A percentile compares a stretch with the other conserved stretches of the same genome.
These are phyloP conservation scores for Backusella westeae DNA, from an alignment of 192 early-diverging fungal genomes.

Conservation along the genomic window DNA sequence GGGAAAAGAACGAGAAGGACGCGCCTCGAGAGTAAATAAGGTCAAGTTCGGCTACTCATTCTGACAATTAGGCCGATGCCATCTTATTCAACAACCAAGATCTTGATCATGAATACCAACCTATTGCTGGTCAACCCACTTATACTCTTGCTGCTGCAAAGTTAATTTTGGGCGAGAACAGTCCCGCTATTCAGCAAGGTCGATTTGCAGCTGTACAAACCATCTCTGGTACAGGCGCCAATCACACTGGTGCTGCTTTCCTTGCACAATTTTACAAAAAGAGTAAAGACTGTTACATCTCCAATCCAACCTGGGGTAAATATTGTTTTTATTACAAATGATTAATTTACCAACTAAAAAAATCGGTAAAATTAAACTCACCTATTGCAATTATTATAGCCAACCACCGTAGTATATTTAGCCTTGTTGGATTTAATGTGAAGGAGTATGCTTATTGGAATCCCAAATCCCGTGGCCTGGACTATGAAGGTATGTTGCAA, in stretches of 20 bases:
- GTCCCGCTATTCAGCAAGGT: conserved; percentile 31
- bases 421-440: conserved; percentile 80
- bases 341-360: background rate
- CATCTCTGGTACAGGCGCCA: conserved; percentile 95
- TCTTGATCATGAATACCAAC: conserved; percentile 92
- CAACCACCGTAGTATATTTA: conserved; percentile 91
- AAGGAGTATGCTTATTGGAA: conserved; percentile 92
- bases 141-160: conserved; percentile 78
- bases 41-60: background rate
- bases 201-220: conserved; percentile 70
- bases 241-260: conserved; percentile 82
- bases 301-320: conserved; percentile 95
- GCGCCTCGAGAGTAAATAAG: background rate
- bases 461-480: conserved; percentile 69
- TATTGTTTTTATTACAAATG: background rate
- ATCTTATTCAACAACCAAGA: conserved; percentile 66
- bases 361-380: background rate
- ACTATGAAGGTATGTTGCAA: conserved; percentile 74
- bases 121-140: conserved; percentile 79
- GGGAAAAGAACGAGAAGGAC: background rate
- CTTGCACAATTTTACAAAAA: conserved; percentile 68
- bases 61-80: conserved; percentile 62
- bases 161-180: conserved; percentile 82
- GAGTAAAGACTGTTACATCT: conserved; percentile 75
- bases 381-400: conserved; percentile 31